A percentile compares a stretch with the other conserved stretches of the same genome.
phyloP scores from a whole-genome alignment of 257 asterid genomes.

The Ocimum tenuiflorum region DNA sequence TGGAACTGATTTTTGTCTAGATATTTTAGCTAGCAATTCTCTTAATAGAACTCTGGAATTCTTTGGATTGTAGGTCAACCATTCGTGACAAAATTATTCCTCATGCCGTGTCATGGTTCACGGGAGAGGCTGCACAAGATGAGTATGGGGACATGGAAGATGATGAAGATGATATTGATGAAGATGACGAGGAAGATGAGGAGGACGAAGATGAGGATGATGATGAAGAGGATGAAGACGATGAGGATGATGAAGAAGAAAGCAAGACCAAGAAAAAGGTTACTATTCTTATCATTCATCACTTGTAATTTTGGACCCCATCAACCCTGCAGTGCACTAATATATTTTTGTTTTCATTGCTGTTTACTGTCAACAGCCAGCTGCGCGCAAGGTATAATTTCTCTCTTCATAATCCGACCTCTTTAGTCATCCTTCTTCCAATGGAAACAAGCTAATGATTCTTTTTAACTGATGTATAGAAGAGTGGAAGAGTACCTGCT shows the following conservation, averaged over 20 bases:
- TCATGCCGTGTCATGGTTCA: slow-evolving; percentile 92
- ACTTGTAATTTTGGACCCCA: neutral
- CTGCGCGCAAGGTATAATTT: slow-evolving; percentile 18
- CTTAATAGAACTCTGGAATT: neutral
- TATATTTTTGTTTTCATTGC: neutral
- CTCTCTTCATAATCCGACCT: neutral
- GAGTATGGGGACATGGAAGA: slow-evolving; percentile 51
- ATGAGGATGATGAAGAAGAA: slow-evolving; percentile 33
- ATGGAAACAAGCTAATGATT: neutral
- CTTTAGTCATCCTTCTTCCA: neutral
- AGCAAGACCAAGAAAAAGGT: slow-evolving; percentile 56
- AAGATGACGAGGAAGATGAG: slow-evolving; percentile 25
- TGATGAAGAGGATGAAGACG: slow-evolving; percentile 31
- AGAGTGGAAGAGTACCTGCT: slow-evolving; percentile 45
- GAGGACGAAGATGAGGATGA: slow-evolving; percentile 49
- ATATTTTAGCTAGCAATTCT: neutral
- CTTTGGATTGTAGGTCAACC: slow-evolving; percentile 46
- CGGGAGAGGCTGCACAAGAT: slow-evolving; percentile 75
- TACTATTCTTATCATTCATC: neutral
- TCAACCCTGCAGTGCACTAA: neutral
- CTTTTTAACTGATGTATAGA: slow-evolving; percentile 31
- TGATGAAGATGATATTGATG: slow-evolving; percentile 38
- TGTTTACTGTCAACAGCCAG: slow-evolving; percentile 1
- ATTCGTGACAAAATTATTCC: slow-evolving; percentile 81
- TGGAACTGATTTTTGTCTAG: neutral